phyloP scores from a whole-genome alignment of 768 basidiomycete species.

The Lentinula guzmanii region DNA sequence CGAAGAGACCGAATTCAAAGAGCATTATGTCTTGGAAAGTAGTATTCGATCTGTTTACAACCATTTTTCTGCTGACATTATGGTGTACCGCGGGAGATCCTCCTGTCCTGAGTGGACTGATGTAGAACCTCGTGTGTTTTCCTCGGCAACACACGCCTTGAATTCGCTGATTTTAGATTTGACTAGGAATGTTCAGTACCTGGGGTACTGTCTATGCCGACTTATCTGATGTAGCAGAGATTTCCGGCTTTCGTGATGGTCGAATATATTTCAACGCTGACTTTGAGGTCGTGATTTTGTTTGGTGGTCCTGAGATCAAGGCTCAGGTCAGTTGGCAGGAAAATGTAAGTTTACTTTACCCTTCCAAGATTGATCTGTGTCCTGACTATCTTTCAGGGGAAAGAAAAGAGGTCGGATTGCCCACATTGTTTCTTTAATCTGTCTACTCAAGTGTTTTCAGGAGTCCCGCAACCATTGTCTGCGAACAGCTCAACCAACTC shows the following conservation, averaged over 20 bases:
- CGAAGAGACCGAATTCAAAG: neutral
- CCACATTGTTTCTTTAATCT: neutral
- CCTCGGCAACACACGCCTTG: neutral
- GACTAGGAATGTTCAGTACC: neutral
- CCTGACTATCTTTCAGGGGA: neutral
- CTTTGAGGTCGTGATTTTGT: conserved; percentile 19
- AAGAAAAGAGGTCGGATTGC: neutral
- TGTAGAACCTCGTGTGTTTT: neutral
- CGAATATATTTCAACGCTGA: neutral
- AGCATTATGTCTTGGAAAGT: neutral
- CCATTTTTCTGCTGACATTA: neutral
- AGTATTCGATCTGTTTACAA: neutral
- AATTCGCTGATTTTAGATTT: neutral
- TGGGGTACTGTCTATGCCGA: neutral
- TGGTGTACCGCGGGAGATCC: neutral
- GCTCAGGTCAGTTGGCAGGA: conserved; percentile 29
- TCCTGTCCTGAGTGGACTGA: neutral
- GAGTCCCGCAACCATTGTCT: neutral
- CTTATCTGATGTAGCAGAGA: neutral
- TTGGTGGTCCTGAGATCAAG: conserved; percentile 26
- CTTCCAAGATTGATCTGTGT: neutral
- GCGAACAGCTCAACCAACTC: neutral
- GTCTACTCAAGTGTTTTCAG: neutral
- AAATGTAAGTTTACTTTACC: conserved; percentile 17
- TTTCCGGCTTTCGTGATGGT: neutral